A percentile compares a stretch with the other conserved stretches of the same genome.
phyloP scores from a whole-genome alignment of 139 green algal species.

The Desmodesmus armatus region DNA sequence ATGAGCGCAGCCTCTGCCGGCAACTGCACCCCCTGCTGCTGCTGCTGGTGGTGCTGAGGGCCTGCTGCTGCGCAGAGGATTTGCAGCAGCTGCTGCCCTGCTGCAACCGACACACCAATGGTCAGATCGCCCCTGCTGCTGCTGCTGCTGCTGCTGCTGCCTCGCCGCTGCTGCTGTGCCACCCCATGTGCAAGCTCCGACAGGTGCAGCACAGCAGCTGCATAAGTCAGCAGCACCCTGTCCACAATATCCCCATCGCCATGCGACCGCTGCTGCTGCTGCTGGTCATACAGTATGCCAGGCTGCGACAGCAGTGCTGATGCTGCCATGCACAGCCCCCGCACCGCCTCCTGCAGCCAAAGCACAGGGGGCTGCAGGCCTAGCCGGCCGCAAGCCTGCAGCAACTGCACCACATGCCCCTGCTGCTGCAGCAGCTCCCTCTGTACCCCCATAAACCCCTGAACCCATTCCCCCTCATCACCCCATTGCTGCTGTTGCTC shows the following conservation, averaged over 20 bases:
- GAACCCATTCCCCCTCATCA: neutral
- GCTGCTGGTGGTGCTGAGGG: too few relatives aligned
- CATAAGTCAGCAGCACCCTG: neutral
- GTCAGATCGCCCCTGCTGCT: neutral
- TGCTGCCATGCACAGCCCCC: neutral
- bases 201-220: neutral
- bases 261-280: slow-evolving; percentile 1
- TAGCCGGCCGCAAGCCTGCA: neutral
- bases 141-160: neutral
- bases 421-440: neutral
- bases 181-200: neutral
- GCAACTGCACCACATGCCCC: neutral
- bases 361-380: neutral
- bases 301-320: too few relatives aligned
- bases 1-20: too few relatives aligned
- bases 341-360: neutral
- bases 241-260: too few relatives aligned
- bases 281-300: neutral
- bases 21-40: too few relatives aligned
- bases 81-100: neutral
- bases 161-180: neutral
- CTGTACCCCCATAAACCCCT: too few relatives aligned
- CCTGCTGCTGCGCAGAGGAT: too few relatives aligned
- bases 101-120: neutral
- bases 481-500: neutral